phyloP scores from a whole-genome alignment of 495 filamentous ascomycete genomes.

The Aspergillus bridgeri region DNA sequence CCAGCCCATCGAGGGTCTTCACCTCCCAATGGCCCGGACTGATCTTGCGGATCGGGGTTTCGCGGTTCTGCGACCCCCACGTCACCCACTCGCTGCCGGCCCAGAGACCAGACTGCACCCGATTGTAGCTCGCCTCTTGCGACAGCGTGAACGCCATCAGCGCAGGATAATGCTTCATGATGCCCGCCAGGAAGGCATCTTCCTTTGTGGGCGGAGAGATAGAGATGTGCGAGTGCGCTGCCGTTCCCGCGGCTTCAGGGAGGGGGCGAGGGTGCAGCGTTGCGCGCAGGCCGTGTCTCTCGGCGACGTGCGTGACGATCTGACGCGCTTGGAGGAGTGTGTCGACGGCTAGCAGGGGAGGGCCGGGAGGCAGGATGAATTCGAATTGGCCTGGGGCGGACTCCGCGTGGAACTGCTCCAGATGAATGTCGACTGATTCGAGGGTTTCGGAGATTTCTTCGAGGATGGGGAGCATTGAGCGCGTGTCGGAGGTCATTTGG shows the following conservation, averaged over 20 bases:
- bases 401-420: conserved; percentile 78
- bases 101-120: conserved; percentile 54
- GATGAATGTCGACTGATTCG: conserved; percentile 56
- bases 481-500: conserved; percentile 39
- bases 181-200: conserved; percentile 36
- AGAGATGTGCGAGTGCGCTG: conserved; percentile 46
- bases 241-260: conserved; percentile 29
- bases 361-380: conserved; percentile 63
- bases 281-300: conserved; percentile 53
- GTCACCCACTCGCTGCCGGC: conserved; percentile 41
- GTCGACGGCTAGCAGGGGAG: conserved; percentile 69
- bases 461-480: conserved; percentile 48
- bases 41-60: conserved; percentile 42
- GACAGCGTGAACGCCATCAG: conserved; percentile 38
- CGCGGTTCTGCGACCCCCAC: conserved; percentile 46
- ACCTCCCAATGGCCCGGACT: conserved; percentile 38
- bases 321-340: conserved; percentile 68
- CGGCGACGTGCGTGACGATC: conserved; percentile 51
- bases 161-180: conserved; percentile 30
- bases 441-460: conserved; percentile 61
- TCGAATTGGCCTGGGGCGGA: conserved; percentile 75
- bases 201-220: conserved; percentile 28
- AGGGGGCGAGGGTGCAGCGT: conserved; percentile 76
- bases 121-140: conserved; percentile 39
- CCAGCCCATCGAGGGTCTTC: conserved; percentile 38